These are phyloP conservation scores for Rubia balearica DNA, from an alignment of 305 asterid species.

Conservation along the genomic window DNA sequence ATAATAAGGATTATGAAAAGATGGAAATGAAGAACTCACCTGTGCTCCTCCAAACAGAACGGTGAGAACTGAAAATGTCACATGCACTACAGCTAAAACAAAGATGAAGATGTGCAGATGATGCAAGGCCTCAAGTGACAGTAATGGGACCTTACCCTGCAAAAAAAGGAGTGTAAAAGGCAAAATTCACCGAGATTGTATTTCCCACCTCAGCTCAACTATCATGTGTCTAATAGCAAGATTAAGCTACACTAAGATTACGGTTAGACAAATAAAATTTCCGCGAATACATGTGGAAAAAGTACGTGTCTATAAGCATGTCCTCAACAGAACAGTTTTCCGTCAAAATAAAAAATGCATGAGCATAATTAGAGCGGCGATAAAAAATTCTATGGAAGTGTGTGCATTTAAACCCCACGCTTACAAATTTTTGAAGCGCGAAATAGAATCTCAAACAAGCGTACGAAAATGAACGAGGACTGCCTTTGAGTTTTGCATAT, in stretches of 20 bases:
- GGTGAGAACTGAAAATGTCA: constrained; percentile 82
- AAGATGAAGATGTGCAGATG: constrained; percentile 94
- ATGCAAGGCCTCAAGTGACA: constrained; percentile 86
- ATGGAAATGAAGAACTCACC: constrained; percentile 35
- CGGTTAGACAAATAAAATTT: background rate
- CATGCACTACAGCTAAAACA: constrained; percentile 91
- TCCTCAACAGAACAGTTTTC: too few species aligned
- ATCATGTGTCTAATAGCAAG: background rate
- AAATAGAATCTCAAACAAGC: background rate
- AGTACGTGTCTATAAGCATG: too few species aligned
- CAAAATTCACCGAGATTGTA: background rate
- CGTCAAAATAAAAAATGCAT: too few species aligned
- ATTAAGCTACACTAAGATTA: background rate
- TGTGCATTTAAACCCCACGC: background rate
- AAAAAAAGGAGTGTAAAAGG: constrained; percentile 14
- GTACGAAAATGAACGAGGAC: background rate
- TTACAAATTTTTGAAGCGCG: background rate
- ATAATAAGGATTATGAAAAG: constrained; percentile 13
- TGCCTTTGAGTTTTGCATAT: background rate
- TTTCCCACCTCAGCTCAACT: background rate
- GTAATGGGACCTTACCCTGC: constrained; percentile 76
- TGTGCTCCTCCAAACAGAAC: constrained; percentile 72
- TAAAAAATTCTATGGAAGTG: too few species aligned
- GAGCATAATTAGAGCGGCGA: too few species aligned
- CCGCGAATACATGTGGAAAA: too few species aligned